Base-by-base conservation (phyloP, 371 early-diverging fungal genomes). In the Chytridiales sp. region DNA sequence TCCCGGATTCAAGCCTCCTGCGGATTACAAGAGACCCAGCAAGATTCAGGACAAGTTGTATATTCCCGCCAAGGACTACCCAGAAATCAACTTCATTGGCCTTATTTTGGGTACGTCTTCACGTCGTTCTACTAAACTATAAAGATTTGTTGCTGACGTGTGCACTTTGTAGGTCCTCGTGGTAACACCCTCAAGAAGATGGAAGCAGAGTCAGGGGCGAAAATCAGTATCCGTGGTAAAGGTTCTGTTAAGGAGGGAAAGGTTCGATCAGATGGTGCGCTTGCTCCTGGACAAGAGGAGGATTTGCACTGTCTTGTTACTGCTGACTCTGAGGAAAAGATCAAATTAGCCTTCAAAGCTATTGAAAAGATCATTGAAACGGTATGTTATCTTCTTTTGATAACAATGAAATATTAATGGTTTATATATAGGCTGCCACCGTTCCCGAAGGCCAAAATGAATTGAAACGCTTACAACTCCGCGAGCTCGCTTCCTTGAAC, bases 231-330 rank as follows among this genome's bases (percentile, higher is more conserved):
- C 73, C 91, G 97, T 62, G 98, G 98, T 47, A 84, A 87, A 57
- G 98, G 98, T 17, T 93, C 95, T 13, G 91, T 94, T 44, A 98
- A 98, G 74, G 97, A 95, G 68, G 96, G 97, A n/a, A 93, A 92
- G 69, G 77, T 67, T 2, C 61, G 76, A 47, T 41, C 52, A 13
- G 77, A 72, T 51, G 68, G 70, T 5, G 79, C 83, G 1, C 73
- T 79, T 6, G 77, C 81, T 30, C 83, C 89, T 1, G 92, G 90
- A 22, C 91, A 89, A 58, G 96, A 95, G 66, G 95, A 96, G 65
- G 96, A 95, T 49, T 73, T 95, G 61, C 98, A 98, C 73, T 92
- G 93, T 74, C 75, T 92, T 22, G 85, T 98, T 15, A 87, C 89
- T 21, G 96, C 91, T 1, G 95, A 95, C 67, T 73, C 87, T 6